These are phyloP conservation scores for Pelargonium cotyledonis DNA, from an alignment of 441 rosid species.

Conservation along the genomic window DNA sequence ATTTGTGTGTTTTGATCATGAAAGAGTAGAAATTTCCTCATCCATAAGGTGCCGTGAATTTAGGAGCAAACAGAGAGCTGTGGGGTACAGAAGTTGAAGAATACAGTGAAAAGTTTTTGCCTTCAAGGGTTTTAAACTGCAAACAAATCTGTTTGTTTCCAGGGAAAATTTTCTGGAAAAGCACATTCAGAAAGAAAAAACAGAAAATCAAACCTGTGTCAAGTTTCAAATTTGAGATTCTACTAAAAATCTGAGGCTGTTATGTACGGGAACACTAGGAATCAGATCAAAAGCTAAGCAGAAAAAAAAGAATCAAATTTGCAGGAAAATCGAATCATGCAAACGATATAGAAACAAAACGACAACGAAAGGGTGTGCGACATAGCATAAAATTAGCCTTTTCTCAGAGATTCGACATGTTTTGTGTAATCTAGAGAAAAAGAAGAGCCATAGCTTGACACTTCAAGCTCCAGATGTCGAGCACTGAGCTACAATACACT, in stretches of 20 bases:
- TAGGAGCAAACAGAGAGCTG: conserved; percentile 26
- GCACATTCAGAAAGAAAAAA: not conserved
- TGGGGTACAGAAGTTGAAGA: conserved; percentile 28
- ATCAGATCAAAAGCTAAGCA: not conserved
- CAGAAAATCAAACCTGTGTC: not conserved
- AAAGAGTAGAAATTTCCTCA: conserved; percentile 27
- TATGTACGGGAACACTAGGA: not conserved
- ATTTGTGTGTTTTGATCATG: conserved; percentile 18
- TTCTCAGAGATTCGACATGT: conserved; percentile 27
- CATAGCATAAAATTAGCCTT: not conserved
- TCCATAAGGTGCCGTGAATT: conserved; percentile 49
- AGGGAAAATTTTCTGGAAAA: not conserved
- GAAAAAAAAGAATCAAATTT: not conserved
- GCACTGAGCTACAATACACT: conserved; percentile 15
- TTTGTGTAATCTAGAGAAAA: conserved; percentile 7
- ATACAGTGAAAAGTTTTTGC: conserved; percentile 19
- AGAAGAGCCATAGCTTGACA: conserved; percentile 16
- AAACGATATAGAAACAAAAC: not conserved
- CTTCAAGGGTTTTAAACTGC: conserved; percentile 9
- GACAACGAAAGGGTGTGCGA: conserved; percentile 12
- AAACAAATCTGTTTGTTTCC: not conserved
- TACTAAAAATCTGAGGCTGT: not conserved
- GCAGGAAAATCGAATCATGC: conserved; percentile 9
- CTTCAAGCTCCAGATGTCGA: conserved; percentile 27
- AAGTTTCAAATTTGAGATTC: not conserved